Evolutionary conservation across 352 stramenopile genomes (phyloP), one percentile per base, ranked within the genome.

Genomic region (Pythium diclinum): DNA sequence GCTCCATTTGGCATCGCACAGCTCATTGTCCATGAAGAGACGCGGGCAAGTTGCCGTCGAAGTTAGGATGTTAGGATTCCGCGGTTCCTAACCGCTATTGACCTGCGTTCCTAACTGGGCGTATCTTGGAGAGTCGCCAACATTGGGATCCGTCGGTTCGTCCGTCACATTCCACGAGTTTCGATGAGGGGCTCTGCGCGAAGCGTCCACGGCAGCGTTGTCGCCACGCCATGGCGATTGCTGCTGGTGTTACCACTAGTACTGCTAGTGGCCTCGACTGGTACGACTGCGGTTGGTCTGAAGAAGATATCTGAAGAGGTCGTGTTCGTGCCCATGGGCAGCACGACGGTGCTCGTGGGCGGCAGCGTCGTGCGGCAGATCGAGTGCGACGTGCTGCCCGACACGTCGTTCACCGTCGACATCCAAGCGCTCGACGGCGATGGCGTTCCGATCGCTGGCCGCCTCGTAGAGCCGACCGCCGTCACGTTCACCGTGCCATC

Each of bases 291-390:
- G 17, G 40, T 6, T 23, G 14, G 14, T 23, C 0, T 23, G 40
- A 23, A 47, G 40, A 23, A 47, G 40, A 16, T 19, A 19, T 17
- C 23, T 11, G 40, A 49, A 10, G 34, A 16, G 25, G 51, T 59
- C n/a, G 77, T 90, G 47, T 61, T 74, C n/a, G 81, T 91, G 33
- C 81, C 81, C 16, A 73, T 70, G 10, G 79, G 79, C 56, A 67
- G 85, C 56, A 87, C 75, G 44, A 79, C 72, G 1, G 75, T 88
- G 25, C 63, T 75, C 46, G 53, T 87, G 10, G 70, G 72, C 36
- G 63, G 52, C 3, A 65, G 71, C 6, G 64, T 81, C 48, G 72
- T 73, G 59, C 74, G 87, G 23, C 59, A 73, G 33, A 77, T 87
- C 42, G 67, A 73, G 28, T 87, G 76, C 56, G 69, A 64, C 63